Evolutionary conservation across 306 rosid genomes (phyloP), one percentile per base, ranked within the genome.

Genomic region (Malus orientalis): DNA sequence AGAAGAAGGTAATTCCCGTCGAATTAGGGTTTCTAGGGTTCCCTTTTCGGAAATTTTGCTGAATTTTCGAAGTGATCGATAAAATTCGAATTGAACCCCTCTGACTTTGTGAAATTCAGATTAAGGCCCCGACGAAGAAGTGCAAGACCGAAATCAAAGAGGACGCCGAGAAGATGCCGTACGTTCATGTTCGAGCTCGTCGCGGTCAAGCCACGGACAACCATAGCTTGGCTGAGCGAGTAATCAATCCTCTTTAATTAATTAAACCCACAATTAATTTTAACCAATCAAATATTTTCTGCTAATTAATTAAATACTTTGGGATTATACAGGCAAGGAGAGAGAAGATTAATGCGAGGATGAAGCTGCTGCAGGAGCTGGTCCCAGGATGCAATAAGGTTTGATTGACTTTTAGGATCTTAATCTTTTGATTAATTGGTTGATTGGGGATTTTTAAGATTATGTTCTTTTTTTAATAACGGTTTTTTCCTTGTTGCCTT

Each of bases 351-450:
- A 95, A 95, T 81, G 97, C 97, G 73, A 89, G 98, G 76, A 95
- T 95, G 98, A 95, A 95, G 85, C 77, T 90, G 69, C 89, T 95
- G 44, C 98, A 95, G 80, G 98, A 95, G 79, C 90, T 95, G 91
- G 98, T 95, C 93, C 98, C 98, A 18, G 98, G 98, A 25, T 95
- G 98, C 92, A 86, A 84, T 30, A 92, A 95, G 98, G 97, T 95
- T 78, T 68, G 88, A 68, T 76, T 76, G 80, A 44, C 83, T 57
- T 77, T 72, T 67, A 80, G 5, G 55, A 74, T 76, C 84, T 57
- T 76, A 82, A 83, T 75, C 66, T 67, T 69, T 54, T 78, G 71
- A 68, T 55, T 80, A 75, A 81, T 57, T 25, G 64, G 69, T 81
- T 82, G 81, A 77, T 79, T 81, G 79, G 67, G 73, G 78, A 83